Conservation (phyloP, 768 basidiomycete genomes). For the Suillus occidentalis region DNA sequence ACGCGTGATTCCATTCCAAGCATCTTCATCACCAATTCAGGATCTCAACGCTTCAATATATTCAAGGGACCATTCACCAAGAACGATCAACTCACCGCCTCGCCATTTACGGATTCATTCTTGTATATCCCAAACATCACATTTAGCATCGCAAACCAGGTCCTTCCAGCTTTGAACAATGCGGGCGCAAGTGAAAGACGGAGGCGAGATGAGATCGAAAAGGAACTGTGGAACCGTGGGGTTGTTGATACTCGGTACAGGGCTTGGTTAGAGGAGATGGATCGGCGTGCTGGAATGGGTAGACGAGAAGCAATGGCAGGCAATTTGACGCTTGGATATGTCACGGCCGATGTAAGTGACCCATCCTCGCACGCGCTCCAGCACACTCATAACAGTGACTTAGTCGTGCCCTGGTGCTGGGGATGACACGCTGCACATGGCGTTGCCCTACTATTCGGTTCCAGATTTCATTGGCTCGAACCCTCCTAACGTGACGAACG, state of each 20-base stretch:
- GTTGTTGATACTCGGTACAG: slow-evolving; percentile 51
- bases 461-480: slow-evolving; percentile 63
- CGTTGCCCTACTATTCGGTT: slow-evolving; percentile 52
- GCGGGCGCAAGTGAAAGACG: slow-evolving; percentile 39
- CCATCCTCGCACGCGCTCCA: background rate
- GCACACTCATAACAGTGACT: background rate
- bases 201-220: slow-evolving; percentile 24
- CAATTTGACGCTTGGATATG: slow-evolving; percentile 71
- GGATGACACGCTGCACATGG: slow-evolving; percentile 67
- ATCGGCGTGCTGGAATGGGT: slow-evolving; percentile 35
- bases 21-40: slow-evolving; percentile 66
- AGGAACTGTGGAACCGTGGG: slow-evolving; percentile 40
- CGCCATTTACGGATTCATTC: slow-evolving; percentile 68
- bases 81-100: slow-evolving; percentile 77
- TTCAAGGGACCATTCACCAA: slow-evolving; percentile 71
- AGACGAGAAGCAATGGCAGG: slow-evolving; percentile 37
- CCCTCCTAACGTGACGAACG: slow-evolving; percentile 48
- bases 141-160: slow-evolving; percentile 48
- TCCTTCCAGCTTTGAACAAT: slow-evolving; percentile 54
- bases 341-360: slow-evolving; percentile 61
- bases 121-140: slow-evolving; percentile 58
- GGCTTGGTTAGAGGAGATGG: slow-evolving; percentile 62
- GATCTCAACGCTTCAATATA: slow-evolving; percentile 64
- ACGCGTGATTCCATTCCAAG: slow-evolving; percentile 57
- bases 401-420: slow-evolving; percentile 73